phyloP scores from a whole-genome alignment of 371 early-diverging fungal genomes.

The Dichotomocladium elegans region DNA sequence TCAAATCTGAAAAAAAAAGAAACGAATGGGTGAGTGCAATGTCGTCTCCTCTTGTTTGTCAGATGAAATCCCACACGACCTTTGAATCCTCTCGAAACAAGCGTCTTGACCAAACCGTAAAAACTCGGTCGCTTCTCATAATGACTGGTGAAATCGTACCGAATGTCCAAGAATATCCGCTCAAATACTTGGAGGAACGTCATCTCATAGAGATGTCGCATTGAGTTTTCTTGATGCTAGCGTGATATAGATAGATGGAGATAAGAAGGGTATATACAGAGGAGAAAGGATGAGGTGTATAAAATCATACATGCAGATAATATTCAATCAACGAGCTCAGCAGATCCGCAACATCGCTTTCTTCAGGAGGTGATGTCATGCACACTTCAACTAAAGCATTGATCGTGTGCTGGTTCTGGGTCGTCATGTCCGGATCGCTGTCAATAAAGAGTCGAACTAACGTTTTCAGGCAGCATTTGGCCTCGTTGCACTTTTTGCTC shows the following conservation, averaged over 20 bases:
- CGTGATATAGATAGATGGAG: not conserved
- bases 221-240: not conserved
- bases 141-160: slow-evolving; percentile 87
- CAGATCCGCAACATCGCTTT: slow-evolving; percentile 4
- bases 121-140: slow-evolving; percentile 92
- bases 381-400: not conserved
- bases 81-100: slow-evolving; percentile 20
- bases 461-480: too few species aligned
- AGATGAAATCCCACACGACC: not conserved
- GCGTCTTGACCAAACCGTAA: slow-evolving; percentile 76
- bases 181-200: slow-evolving; percentile 3
- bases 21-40: not conserved
- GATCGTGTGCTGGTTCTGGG: not conserved
- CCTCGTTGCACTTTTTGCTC: too few species aligned
- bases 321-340: slow-evolving; percentile 1
- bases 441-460: too few species aligned
- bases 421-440: not conserved
- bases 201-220: not conserved
- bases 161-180: slow-evolving; percentile 55
- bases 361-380: not conserved
- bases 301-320: slow-evolving; percentile 3
- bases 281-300: not conserved
- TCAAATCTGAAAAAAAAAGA: slow-evolving; percentile 52
- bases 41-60: not conserved
- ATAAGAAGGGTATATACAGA: not conserved